Base-by-base conservation (phyloP, 495 filamentous ascomycete species). In the Zalerion maritima region DNA sequence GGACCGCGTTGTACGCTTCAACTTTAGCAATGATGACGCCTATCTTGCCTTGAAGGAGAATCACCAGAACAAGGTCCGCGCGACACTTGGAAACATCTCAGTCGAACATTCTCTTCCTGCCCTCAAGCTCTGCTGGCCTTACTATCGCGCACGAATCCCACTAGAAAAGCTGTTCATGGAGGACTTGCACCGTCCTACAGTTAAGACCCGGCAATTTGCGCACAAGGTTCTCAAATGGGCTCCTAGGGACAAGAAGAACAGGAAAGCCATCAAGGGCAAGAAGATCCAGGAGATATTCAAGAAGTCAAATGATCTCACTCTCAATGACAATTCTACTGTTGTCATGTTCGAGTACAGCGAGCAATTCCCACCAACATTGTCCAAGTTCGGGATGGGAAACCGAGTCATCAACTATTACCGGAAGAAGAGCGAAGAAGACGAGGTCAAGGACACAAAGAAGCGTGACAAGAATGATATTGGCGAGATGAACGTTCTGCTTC, bases 31-130 rank as follows among this genome's bases (percentile, higher is more conserved):
- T 35, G 89, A 99, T 43, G 76, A 83, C 25, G 86, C 84, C 2
- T 99, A 99, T 47, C 82, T 94, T 41, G 73, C 80, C 29, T 67
- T 99, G 24, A 96, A 99, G 54, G 83, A 91, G 47, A 99, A 94
- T 48, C 81, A 85, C 39, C 82, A 91, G 55, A 87, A 78, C 62
- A 94, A 91, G 54, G 77, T 99, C 38, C 75, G 89, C 22, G 87
- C 83, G 26, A 91, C 79, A 0, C 63, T 99, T 29, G 82, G 83
- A 5, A 81, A 80, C 39, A 60, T 91, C 18, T 67, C 73, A 12
- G 70, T 99, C 16, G 89, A 96, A 54, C 89, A 99, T 53, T 78
- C 75, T 50, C 61, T 94, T 62, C 83, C 89, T 10, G 89, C 89
- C 11, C 60, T 87, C 36, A 79, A 84, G 38, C 57, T 99, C 17